These are phyloP conservation scores for Kwoniella pini DNA, from an alignment of 768 basidiomycete genomes.

Conservation along the genomic window DNA sequence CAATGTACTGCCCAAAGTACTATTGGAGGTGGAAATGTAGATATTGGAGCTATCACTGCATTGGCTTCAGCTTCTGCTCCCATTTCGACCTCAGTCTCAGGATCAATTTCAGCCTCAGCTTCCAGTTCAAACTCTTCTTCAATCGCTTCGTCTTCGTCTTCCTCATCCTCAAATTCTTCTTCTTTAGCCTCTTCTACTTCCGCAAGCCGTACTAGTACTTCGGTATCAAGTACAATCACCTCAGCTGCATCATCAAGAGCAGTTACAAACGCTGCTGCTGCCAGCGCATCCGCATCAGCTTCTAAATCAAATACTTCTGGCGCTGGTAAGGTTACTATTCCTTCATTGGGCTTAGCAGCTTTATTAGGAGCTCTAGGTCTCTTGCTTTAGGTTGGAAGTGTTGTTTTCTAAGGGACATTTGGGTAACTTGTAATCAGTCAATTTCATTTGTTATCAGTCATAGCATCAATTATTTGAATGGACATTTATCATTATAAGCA, in stretches of 20 bases:
- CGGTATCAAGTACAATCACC: background rate
- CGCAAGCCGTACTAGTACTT: background rate
- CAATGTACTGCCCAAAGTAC: constrained; percentile 62
- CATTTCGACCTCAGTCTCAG: constrained; percentile 5
- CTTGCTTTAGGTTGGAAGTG: background rate
- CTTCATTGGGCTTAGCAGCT: constrained; percentile 4
- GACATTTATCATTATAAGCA: background rate
- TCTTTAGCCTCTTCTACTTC: constrained; percentile 2
- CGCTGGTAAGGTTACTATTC: constrained; percentile 3
- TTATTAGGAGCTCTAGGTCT: constrained; percentile 4
- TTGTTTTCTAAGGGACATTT: background rate
- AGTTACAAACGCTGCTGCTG: background rate
- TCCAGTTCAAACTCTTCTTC: constrained; percentile 10
- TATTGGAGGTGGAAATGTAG: constrained; percentile 57
- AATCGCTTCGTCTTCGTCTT: background rate
- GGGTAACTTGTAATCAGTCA: background rate
- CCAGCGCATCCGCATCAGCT: constrained; percentile 2
- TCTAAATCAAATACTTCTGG: constrained; percentile 1
- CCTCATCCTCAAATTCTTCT: background rate
- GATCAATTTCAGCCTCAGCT: constrained; percentile 9
- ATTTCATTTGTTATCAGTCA: background rate
- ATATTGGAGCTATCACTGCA: constrained; percentile 20
- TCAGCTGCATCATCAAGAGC: background rate
- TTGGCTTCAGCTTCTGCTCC: constrained; percentile 14
- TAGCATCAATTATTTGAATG: background rate